Evolutionary conservation across 805 yeast species (phyloP).

Genomic region (Candida tammaniensis): DNA sequence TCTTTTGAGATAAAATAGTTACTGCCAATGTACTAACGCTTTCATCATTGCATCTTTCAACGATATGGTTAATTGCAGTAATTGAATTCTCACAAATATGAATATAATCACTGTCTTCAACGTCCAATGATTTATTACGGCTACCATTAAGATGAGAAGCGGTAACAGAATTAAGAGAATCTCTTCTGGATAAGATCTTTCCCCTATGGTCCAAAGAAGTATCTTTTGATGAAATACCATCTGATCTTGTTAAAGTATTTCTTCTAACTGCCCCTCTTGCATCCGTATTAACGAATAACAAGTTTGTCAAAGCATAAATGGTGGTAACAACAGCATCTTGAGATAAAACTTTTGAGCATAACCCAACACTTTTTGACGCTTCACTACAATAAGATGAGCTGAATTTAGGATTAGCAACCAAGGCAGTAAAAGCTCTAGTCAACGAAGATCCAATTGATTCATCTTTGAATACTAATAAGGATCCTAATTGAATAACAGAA

Average conservation of each 20-base stretch:
- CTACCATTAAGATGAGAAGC: constrained; percentile 10
- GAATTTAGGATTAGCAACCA: constrained; percentile 56
- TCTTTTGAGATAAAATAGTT: constrained; percentile 79
- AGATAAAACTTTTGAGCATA: constrained; percentile 63
- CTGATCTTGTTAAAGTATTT: constrained; percentile 25
- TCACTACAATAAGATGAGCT: constrained; percentile 44
- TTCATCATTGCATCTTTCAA: constrained; percentile 64
- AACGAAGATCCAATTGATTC: constrained; percentile 34
- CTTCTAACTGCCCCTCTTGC: constrained; percentile 24
- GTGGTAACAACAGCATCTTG: constrained; percentile 84
- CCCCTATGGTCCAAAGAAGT: constrained; percentile 6
- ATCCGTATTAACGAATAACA: constrained; percentile 56
- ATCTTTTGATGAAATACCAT: constrained; percentile 15
- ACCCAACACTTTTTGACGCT: constrained; percentile 58
- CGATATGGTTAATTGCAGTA: constrained; percentile 62
- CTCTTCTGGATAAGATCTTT: constrained; percentile 6
- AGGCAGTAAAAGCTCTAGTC: constrained; percentile 46
- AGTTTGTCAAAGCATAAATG: constrained; percentile 77
- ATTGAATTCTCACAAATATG: constrained; percentile 64
- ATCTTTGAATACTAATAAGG: constrained; percentile 48
- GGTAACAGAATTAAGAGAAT: constrained; percentile 1
- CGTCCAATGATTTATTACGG: constrained; percentile 8
- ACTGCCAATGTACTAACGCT: constrained; percentile 75
- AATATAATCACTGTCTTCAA: constrained; percentile 30
- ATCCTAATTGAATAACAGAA: constrained; percentile 53